These are phyloP conservation scores for Tetrapisispora phaffii DNA, from an alignment of 805 yeast genomes.

Conservation along the genomic window DNA sequence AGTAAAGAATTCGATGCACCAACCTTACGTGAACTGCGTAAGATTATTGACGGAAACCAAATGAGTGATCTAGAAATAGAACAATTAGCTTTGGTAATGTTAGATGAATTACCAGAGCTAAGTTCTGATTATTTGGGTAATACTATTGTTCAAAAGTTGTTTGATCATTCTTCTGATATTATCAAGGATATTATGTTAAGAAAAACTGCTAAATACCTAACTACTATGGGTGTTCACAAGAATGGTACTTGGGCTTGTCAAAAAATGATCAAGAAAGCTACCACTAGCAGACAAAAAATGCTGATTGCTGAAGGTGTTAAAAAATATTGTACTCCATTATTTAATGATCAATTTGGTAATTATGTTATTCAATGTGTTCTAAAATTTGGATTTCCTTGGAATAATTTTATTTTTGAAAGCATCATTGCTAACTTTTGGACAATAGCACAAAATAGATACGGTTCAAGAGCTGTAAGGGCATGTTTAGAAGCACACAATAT, in stretches of 20 bases:
- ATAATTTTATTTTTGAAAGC: constrained; percentile 80
- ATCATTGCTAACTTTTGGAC: constrained; percentile 68
- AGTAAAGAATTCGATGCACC: constrained; percentile 81
- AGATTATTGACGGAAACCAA: constrained; percentile 48
- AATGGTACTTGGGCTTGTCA: constrained; percentile 99
- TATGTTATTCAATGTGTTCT: constrained; percentile 92
- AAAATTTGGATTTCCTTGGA: constrained; percentile 81
- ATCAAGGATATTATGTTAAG: constrained; percentile 75
- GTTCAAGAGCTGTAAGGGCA: constrained; percentile 90
- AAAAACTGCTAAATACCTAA: constrained; percentile 64
- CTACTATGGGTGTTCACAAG: constrained; percentile 90
- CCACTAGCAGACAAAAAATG: constrained; percentile 50
- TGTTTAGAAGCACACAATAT: constrained; percentile 69
- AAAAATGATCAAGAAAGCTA: constrained; percentile 73
- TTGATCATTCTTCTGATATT: constrained; percentile 60
- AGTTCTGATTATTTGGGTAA: constrained; percentile 91
- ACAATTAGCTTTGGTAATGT: constrained; percentile 71
- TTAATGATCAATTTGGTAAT: constrained; percentile 94
- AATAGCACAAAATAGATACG: constrained; percentile 82
- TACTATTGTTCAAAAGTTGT: constrained; percentile 87
- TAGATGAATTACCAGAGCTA: constrained; percentile 80
- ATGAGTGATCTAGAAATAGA: constrained; percentile 59
- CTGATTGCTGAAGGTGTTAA: constrained; percentile 60
- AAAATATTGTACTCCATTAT: constrained; percentile 74
- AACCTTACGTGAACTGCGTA: constrained; percentile 75